These are phyloP conservation scores for Suillus tomentosus DNA, from an alignment of 768 basidiomycete species.

Conservation along the genomic window DNA sequence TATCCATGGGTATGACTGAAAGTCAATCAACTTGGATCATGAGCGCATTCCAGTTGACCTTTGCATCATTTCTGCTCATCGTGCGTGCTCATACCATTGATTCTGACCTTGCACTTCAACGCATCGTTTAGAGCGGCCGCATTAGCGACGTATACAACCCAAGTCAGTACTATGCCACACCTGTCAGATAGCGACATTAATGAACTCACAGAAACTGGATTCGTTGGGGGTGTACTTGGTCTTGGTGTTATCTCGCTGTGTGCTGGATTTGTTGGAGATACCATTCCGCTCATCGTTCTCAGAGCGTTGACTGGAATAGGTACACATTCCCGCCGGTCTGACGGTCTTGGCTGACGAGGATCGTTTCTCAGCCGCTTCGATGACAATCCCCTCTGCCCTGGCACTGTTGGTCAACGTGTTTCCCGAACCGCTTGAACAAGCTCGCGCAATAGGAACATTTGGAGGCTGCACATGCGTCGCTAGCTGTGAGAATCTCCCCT, in stretches of 20 bases:
- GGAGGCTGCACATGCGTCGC: constrained; percentile 50
- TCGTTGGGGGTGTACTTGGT: constrained; percentile 40
- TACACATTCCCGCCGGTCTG: constrained; percentile 17
- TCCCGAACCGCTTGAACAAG: constrained; percentile 47
- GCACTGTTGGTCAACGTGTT: constrained; percentile 52
- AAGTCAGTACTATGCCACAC: constrained; percentile 29
- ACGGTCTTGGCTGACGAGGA: constrained; percentile 7
- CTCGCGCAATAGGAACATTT: constrained; percentile 48
- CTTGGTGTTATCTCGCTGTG: constrained; percentile 48
- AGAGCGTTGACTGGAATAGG: constrained; percentile 54
- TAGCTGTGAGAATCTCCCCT: constrained; percentile 35
- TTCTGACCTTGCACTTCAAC: background rate
- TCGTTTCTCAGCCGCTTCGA: constrained; percentile 40
- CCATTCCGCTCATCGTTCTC: constrained; percentile 50
- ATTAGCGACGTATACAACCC: constrained; percentile 43
- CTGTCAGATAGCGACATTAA: background rate
- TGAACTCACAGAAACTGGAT: constrained; percentile 36
- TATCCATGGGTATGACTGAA: constrained; percentile 21
- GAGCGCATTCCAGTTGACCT: constrained; percentile 44
- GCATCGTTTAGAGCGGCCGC: constrained; percentile 36
- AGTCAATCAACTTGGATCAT: constrained; percentile 42
- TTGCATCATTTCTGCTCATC: constrained; percentile 43
- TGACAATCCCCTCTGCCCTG: constrained; percentile 55
- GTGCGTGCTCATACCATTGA: constrained; percentile 24
- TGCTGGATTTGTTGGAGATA: constrained; percentile 47